Evolutionary conservation across 2,329 filamentous ascomycete species (phyloP), one percentile per base, ranked within the genome.

Genomic region (Ascochyta pisi): DNA sequence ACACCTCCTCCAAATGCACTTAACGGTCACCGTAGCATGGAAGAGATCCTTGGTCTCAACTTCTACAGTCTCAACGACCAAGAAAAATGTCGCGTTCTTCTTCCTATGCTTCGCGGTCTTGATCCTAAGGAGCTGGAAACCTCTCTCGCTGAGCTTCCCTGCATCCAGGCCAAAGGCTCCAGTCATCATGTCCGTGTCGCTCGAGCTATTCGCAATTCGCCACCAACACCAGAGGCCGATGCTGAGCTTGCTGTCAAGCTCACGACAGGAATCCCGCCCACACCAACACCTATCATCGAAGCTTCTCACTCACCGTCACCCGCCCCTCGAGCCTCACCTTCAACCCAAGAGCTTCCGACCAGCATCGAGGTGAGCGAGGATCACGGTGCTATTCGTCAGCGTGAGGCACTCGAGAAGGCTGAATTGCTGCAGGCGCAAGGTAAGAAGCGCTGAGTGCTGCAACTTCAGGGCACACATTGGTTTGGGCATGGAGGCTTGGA

Each of bases 21-120:
- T 27, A 35, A 42, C 2, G 22, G 48, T 10, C 27, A 51, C 15
- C 51, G 44, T 27, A 27, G 45, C 15, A 40, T 66, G 23, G n/a
- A 47, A 0, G 58, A 63, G 19, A 50, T 68, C 1, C 54, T 62
- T 43, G 19, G 31, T 12, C 45, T 39, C 1, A 38, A 47, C 3
- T 71, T 64, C 57, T 26, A 22, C 7, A 46, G 35, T 1, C 54
- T 70, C 5, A 40, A 46, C 1, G 22, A 47, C 2, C 42, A 58
- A 8, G 68, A 70, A 44, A 65, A 67, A 44, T 39, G 46, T 1
- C 57, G 60, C 3, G 22, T 71, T 6, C 43, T 70, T 3, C 50
- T 65, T 0, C 65, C 62, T 4, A 45, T 70, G 6, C 51, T 68
- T 7, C 53, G 62, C 6, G 62, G 62, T 10, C 43, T 62, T 7